phyloP scores from a whole-genome alignment of 139 green algal genomes.

The Auxenochlorella pyrenoidosa region DNA sequence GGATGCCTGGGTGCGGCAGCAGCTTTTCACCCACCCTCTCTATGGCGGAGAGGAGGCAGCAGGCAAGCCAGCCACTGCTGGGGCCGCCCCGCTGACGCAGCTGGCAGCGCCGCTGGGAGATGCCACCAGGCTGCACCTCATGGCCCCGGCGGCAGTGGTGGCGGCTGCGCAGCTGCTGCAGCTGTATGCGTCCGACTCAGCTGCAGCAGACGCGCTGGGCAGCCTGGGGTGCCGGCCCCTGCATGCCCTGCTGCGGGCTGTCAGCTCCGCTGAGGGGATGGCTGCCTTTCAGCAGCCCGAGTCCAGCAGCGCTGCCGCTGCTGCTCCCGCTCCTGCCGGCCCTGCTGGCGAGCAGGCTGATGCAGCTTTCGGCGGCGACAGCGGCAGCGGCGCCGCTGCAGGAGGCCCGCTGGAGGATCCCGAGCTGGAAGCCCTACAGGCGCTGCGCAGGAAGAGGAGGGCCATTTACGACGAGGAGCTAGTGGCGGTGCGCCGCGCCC shows the following conservation, averaged over 20 bases:
- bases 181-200: not conserved
- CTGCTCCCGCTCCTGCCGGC: no score
- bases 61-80: not conserved
- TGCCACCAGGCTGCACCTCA: not conserved
- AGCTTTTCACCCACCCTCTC: conserved; percentile 27
- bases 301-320: not conserved
- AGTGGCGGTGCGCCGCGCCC: not conserved
- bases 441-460: conserved; percentile 20
- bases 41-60: no score
- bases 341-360: not conserved
- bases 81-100: not conserved
- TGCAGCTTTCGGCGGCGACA: no score
- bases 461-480: conserved; percentile 8
- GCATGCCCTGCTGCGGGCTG: conserved; percentile 1
- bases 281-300: not conserved
- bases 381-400: not conserved
- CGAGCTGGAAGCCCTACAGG: conserved; percentile 10
- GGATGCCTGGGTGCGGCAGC: conserved; percentile 8
- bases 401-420: not conserved
- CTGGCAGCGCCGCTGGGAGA: not conserved
- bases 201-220: not conserved
- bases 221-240: not conserved
- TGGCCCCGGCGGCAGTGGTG: not conserved
- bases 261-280: not conserved
- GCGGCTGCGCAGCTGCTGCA: not conserved